Base-by-base conservation (phyloP, 2,329 filamentous ascomycete genomes). In the Capronia coronata region DNA sequence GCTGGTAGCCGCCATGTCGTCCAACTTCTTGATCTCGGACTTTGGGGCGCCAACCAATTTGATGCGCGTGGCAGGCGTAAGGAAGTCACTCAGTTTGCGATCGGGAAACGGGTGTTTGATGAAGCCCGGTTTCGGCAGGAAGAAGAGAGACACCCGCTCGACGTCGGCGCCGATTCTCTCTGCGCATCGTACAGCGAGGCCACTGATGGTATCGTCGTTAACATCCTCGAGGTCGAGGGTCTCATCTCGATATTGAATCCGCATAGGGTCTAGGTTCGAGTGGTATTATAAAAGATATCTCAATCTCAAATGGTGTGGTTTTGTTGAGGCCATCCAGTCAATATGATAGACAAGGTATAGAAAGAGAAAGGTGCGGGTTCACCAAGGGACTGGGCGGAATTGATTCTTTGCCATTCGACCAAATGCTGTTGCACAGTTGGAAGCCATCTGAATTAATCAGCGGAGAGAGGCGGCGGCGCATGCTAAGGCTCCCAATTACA, bases 211-310 rank as follows among this genome's bases (percentile, higher is more conserved):
- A 48, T 77, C 73, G 52, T 72, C 64, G 29, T 67, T 44, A 13
- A 75, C 61, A 39, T 81, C 71, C 9, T 67, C 64, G 38, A 80
- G 62, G 14, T 67, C 65, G 56, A 79, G 66, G 1, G 71, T 66
- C 43, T 72, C 72, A 61, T 74, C 73, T 62, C 80, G 77, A 59
- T 82, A 74, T 54, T 74, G 72, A 51, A 83, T 63, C 13, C 70
- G 75, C 32, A 82, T 62, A 4, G 13, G 3, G 29, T n/a, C 7
- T 32, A 3, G 29, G 7, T 32, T 10, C n/a, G n/a, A n/a, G n/a
- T n/a, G n/a, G n/a, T n/a, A n/a, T n/a, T n/a, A n/a, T n/a, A n/a
- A n/a, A n/a, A n/a, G n/a, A n/a, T n/a, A n/a, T n/a, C n/a, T n/a
- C n/a, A n/a, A n/a, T n/a, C n/a, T n/a, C n/a, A n/a, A n/a, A n/a